Conservation (phyloP, 805 yeast genomes). For the Teunomyces atbi region DNA sequence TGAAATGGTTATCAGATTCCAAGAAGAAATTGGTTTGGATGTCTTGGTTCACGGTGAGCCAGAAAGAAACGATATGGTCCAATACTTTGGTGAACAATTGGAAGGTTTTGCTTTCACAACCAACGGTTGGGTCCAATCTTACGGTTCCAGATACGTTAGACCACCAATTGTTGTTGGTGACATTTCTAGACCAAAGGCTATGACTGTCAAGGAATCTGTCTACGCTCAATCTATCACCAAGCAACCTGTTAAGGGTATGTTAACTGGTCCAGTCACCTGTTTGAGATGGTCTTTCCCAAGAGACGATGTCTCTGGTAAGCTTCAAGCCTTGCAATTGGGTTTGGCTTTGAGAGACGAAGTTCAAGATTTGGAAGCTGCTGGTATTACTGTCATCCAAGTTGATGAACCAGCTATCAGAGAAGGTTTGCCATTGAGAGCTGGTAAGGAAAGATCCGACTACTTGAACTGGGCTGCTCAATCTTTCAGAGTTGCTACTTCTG, state of each 20-base stretch:
- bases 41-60: slow-evolving; percentile 99
- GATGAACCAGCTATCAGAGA: slow-evolving; percentile 99
- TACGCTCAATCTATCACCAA: slow-evolving; percentile 96
- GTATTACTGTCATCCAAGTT: slow-evolving; percentile 96
- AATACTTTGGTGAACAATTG: slow-evolving; percentile 98
- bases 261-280: slow-evolving; percentile 99
- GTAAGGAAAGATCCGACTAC: slow-evolving; percentile 94
- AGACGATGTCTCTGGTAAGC: slow-evolving; percentile 90
- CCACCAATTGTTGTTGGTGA: slow-evolving; percentile 99
- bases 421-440: slow-evolving; percentile 99
- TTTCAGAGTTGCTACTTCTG: slow-evolving; percentile 98
- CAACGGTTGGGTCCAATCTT: slow-evolving; percentile 99
- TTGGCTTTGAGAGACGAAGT: slow-evolving; percentile 99
- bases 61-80: slow-evolving; percentile 99
- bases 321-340: slow-evolving; percentile 95
- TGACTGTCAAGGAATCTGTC: slow-evolving; percentile 99
- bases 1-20: slow-evolving; percentile 94
- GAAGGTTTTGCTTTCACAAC: slow-evolving; percentile 98
- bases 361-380: slow-evolving; percentile 96
- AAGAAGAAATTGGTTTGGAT: slow-evolving; percentile 97
- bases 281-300: slow-evolving; percentile 99
- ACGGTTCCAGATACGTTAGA: slow-evolving; percentile 99
- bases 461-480: slow-evolving; percentile 99
- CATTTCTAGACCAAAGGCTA: slow-evolving; percentile 95
- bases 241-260: slow-evolving; percentile 99